Base-by-base conservation (phyloP, 2,329 filamentous ascomycete genomes). In the Domatiomyces catenatus region DNA sequence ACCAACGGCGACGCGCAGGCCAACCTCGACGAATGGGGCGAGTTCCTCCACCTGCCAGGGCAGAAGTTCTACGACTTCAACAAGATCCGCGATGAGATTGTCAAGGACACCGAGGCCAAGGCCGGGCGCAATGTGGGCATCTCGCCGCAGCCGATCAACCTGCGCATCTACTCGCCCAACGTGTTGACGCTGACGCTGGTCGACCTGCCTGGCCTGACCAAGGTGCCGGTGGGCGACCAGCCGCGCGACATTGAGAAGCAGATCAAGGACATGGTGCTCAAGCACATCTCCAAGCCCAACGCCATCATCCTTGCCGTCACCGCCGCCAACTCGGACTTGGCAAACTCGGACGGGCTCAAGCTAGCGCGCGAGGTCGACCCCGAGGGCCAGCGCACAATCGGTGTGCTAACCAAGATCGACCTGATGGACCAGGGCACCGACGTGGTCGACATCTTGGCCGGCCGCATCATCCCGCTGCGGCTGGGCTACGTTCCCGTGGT, bases 391-490 rank as follows among this genome's bases (percentile, higher is more conserved):
- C 80, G 92, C 66, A 98, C 92, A 47, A 98, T 98, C 59, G 92
- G 92, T 77, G 92, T 98, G 55, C 76, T 98, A 61, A 96, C 90
- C 61, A 98, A 98, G 76, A 89, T 98, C 54, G 92, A 98, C 71
- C 71, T 98, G 64, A 98, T 98, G 92, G 92, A 98, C 67, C 87
- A 94, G 22, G 92, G 92, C 50, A 98, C 92, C 49, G 92, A 98
- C 64, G 92, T 96, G 43, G 90, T 98, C 59, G 92, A 98, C 69
- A 98, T 98, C 73, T 76, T 98, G 63, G 93, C 92, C 58, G 93
- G 93, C 53, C 84, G 92, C 62, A 93, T 98, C 67, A 98, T 98
- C 66, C 92, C 92, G 42, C 74, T 98, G 60, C 81, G 92, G 56
- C 72, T 98, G 59, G 92, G 92, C 60, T 98, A 98, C 65, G 87